Base-by-base conservation (phyloP, 768 basidiomycete species). In the Boletus coccyginus region DNA sequence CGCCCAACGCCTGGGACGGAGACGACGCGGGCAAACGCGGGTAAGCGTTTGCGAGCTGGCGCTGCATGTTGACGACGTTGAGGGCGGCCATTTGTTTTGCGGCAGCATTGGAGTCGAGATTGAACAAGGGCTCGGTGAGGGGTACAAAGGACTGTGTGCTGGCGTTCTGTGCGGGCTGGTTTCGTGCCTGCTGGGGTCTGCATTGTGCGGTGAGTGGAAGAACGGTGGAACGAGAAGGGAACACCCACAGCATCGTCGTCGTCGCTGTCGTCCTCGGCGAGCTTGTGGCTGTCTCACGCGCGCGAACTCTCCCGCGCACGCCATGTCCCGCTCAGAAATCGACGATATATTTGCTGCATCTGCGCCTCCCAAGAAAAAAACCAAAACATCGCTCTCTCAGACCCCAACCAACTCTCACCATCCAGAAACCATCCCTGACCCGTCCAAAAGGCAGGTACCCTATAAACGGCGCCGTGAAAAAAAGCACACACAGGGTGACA, bases 31-130 rank as follows among this genome's bases (percentile, higher is more conserved):
- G 70, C 62, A 58, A 73, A 57, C 76, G 78, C 60, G 81, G 83
- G 66, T 81, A 81, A 57, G 77, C 74, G 61, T 82, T 79, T 73
- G 84, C 78, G 66, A 83, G 81, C 63, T 82, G 78, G 17, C 70
- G 69, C 52, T 68, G 70, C 53, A 65, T 61, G 62, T 78, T 84
- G 47, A 78, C 86, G 52, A 81, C 85, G 63, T 78, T 84, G 62
- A 92, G 81, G 11, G 86, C 86, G 32, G 88, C 87, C 82, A 91
- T 88, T 74, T 92, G 90, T 71, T 91, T 92, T 56, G 86, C 86
- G 48, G 79, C 83, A 44, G 83, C 78, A 49, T 80, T 78, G 56
- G 86, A 76, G 71, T 92, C 87, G 60, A 90, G 77, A 43, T 70
- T 77, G 75, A 82, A 82, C 52, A 75, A 66, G 58, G 76, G 70